Conservation (phyloP, 805 yeast genomes). For the Alloascoidea hylecoeti region DNA sequence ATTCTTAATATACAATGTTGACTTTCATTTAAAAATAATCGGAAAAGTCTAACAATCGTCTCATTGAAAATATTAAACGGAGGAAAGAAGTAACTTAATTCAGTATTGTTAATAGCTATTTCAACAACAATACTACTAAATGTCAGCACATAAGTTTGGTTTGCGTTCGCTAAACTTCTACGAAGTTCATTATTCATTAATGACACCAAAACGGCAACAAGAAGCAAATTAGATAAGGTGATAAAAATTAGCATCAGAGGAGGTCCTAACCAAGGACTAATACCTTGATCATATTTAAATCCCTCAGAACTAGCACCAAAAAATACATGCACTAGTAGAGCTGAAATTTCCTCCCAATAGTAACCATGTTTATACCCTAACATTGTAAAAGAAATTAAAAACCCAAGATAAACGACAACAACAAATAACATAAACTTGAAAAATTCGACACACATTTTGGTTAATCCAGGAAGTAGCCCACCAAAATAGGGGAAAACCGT, state of each 20-base stretch:
- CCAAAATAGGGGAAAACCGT: conserved; percentile 18
- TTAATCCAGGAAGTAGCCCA: conserved; percentile 17
- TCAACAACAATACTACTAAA: conserved; percentile 17
- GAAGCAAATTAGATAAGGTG: conserved; percentile 14
- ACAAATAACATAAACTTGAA: conserved; percentile 14
- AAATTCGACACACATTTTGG: conserved; percentile 16
- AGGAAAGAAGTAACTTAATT: conserved; percentile 18
- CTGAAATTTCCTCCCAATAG: conserved; percentile 14
- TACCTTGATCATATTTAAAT: conserved; percentile 15
- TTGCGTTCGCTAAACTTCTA: conserved; percentile 16
- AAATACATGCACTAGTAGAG: conserved; percentile 17
- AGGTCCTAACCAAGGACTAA: conserved; percentile 16
- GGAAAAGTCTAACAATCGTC: conserved; percentile 14
- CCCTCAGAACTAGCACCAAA: conserved; percentile 18
- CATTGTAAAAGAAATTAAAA: conserved; percentile 17
- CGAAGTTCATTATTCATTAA: conserved; percentile 17
- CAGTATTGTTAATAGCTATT: conserved; percentile 15
- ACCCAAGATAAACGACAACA: conserved; percentile 16
- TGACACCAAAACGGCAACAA: conserved; percentile 19
- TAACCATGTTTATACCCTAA: conserved; percentile 14
- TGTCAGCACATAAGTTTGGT: conserved; percentile 16
- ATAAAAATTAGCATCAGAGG: conserved; percentile 17
- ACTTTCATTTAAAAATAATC: conserved; percentile 11
- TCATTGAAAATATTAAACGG: conserved; percentile 15
- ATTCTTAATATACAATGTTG: conserved; percentile 14